Conservation (phyloP, 331 rosid genomes). For the Saraca asoca region DNA sequence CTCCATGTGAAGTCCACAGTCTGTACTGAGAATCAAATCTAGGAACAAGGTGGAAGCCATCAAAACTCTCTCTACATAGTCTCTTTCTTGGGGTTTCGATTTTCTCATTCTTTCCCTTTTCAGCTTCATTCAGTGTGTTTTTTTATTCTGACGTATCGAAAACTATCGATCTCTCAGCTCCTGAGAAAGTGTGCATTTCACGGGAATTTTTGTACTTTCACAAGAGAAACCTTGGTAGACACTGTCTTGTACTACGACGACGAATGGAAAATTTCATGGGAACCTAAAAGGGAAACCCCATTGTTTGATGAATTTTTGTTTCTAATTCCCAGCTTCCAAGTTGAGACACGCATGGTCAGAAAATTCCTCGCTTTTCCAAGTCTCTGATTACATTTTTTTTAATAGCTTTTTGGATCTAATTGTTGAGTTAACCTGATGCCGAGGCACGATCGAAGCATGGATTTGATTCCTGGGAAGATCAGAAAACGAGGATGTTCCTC, state of each 20-base stretch:
- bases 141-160: neutral
- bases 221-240: too few relatives aligned
- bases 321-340: neutral
- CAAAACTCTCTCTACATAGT: slow-evolving; percentile 22
- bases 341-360: neutral
- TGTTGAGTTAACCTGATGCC: slow-evolving; percentile 47
- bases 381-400: neutral
- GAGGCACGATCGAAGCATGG: slow-evolving; percentile 62
- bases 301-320: neutral
- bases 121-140: neutral
- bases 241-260: too few relatives aligned
- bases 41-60: slow-evolving; percentile 22
- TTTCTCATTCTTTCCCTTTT: slow-evolving; percentile 1
- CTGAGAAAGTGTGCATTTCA: neutral
- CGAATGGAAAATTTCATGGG: neutral
- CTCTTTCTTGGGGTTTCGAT: slow-evolving; percentile 1
- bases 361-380: neutral
- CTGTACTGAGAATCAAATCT: slow-evolving; percentile 40
- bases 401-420: neutral
- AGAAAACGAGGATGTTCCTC: slow-evolving; percentile 96
- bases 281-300: neutral
- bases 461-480: slow-evolving; percentile 81
- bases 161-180: neutral
- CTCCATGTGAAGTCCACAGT: slow-evolving; percentile 21
- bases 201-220: neutral